These are phyloP conservation scores for Taphrina wiesneri DNA, from an alignment of 1,139 yeast genomes.

Conservation along the genomic window DNA sequence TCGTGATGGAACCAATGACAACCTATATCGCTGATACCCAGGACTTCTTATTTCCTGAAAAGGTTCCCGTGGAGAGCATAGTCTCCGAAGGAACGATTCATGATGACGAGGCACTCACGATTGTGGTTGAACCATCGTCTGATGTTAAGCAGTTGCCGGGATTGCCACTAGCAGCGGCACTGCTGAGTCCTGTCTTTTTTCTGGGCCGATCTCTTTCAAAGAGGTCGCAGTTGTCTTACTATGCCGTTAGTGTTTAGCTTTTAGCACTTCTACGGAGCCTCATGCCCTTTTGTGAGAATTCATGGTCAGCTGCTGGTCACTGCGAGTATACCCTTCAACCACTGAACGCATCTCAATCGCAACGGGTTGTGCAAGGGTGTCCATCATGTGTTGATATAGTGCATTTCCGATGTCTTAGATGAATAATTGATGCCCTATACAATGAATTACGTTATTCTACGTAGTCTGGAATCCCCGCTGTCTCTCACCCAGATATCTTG, in stretches of 20 bases:
- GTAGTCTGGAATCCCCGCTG: not conserved
- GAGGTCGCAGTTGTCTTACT: not conserved
- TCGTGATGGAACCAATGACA: not conserved
- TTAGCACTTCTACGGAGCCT: too few species aligned
- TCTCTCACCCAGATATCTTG: conserved; percentile 26
- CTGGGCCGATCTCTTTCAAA: not conserved
- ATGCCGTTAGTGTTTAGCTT: conserved; percentile 1
- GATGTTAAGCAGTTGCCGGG: not conserved
- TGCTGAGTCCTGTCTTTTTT: not conserved
- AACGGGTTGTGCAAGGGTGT: too few species aligned
- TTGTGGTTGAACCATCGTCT: not conserved
- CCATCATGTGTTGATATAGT: too few species aligned
- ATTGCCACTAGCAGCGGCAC: not conserved
- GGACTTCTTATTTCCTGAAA: not conserved
- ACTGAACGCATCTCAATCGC: too few species aligned
- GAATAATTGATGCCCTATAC: conserved; percentile 5
- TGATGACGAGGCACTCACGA: not conserved
- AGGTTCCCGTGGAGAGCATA: not conserved
- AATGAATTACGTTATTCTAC: not conserved
- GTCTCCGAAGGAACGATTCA: not conserved
- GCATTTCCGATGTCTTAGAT: too few species aligned
- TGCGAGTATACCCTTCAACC: too few species aligned
- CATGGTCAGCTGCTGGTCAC: too few species aligned
- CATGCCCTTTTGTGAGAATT: too few species aligned
- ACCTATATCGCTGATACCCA: not conserved